Evolutionary conservation across 495 filamentous ascomycete genomes (phyloP), one percentile per base, ranked within the genome.

Genomic region (Neurospora sp.): DNA sequence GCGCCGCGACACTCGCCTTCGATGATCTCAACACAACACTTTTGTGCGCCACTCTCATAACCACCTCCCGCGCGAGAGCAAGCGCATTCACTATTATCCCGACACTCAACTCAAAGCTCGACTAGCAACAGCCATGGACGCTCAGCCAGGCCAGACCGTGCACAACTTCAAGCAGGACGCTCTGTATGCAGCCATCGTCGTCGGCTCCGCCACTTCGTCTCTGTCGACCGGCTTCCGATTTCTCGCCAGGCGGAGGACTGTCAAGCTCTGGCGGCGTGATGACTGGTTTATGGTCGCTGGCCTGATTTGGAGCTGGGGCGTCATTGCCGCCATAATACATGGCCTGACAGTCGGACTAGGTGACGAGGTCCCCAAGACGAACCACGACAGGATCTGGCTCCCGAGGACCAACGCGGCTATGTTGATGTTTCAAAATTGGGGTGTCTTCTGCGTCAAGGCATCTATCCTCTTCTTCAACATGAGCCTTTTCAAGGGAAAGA

Each of bases 401-500:
- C 68, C 14, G 1, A 41, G 38, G 3, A 12, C 68, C 6, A 70
- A n/a, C 12, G 37, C 38, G 1, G 68, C 40, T 1, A 40, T 73
- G 69, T 41, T 71, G 20, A 53, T 35, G 27, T 18, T 48, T 1
- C 69, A 71, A 1, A 44, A 20, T 1, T 44, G 10, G 27, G 18
- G 16, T 1, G 40, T 71, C 20, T 72, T 76, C 20, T 41, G 18
- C 53, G 70, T 76, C 70, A 76, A 76, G 20, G 31, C 69, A 4
- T 76, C 75, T 0, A 74, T 76, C 8, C 61, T 76, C 0, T 10
- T 61, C 35, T 76, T 76, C 72, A 74, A 76, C 40, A 68, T 22
- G 1, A 18, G n/a, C 70, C 68, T 76, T 5, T 76, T 76, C 65
- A 42, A 69, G 37, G 69, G 61, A 4, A 68, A 16, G 9, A 70